phyloP scores from a whole-genome alignment of 768 basidiomycete genomes.

The Tricholoma flavovirens region DNA sequence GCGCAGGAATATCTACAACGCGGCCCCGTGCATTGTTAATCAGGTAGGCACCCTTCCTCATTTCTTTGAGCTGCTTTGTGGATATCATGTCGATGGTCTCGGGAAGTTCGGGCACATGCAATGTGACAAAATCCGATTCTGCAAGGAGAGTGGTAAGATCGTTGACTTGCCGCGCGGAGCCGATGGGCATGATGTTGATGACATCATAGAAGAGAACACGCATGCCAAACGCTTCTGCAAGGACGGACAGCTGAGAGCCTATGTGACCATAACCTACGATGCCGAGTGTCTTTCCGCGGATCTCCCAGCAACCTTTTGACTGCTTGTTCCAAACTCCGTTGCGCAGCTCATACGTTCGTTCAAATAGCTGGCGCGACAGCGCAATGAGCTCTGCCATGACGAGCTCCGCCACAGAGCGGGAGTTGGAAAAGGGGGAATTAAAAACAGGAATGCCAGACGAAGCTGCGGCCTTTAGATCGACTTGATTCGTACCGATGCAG shows the following conservation, averaged over 20 bases:
- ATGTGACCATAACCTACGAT: constrained; percentile 99
- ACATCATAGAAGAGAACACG: constrained; percentile 95
- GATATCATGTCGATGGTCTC: constrained; percentile 96
- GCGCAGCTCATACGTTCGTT: constrained; percentile 83
- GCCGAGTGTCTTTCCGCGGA: constrained; percentile 95
- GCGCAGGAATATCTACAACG: constrained; percentile 92
- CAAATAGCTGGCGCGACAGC: constrained; percentile 89
- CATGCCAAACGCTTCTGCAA: constrained; percentile 95
- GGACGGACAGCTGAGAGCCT: constrained; percentile 92
- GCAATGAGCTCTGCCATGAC: constrained; percentile 92
- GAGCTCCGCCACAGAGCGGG: constrained; percentile 96
- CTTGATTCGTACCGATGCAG: constrained; percentile 99
- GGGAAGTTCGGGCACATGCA: constrained; percentile 94
- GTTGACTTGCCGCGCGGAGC: constrained; percentile 87
- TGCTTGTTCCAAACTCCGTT: constrained; percentile 98
- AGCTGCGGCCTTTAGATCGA: constrained; percentile 80
- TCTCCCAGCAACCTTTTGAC: constrained; percentile 96
- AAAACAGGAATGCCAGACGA: constrained; percentile 94
- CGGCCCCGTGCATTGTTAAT: constrained; percentile 97
- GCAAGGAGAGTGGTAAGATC: constrained; percentile 66
- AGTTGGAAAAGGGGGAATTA: constrained; percentile 99
- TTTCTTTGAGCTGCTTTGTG: constrained; percentile 64
- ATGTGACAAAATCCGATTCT: constrained; percentile 87
- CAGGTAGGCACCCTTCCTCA: constrained; percentile 94
- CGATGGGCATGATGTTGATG: constrained; percentile 95